A percentile compares a stretch with the other conserved stretches of the same genome.
Evolutionary conservation across 2,329 filamentous ascomycete genomes (phyloP).

Genomic region (Mariannaea elegans): DNA sequence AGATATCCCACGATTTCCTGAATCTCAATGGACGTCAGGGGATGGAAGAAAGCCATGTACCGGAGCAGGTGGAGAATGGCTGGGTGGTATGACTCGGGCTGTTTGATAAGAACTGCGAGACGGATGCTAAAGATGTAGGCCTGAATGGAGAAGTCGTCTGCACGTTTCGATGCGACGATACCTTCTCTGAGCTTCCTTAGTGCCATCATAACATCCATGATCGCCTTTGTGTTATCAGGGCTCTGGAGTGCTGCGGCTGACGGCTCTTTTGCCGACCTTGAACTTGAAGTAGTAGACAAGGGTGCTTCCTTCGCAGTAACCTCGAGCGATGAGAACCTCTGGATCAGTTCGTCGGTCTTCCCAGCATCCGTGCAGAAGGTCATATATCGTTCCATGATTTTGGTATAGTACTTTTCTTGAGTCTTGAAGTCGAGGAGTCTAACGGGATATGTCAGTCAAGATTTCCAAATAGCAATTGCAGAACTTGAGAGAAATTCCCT

Average conservation of each 20-base stretch:
- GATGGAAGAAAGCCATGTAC: slow-evolving; percentile 72
- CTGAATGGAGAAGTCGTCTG: slow-evolving; percentile 84
- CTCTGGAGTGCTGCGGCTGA: slow-evolving; percentile 31
- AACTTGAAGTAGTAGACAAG: slow-evolving; percentile 1
- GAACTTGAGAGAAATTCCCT: not conserved
- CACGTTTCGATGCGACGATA: slow-evolving; percentile 79
- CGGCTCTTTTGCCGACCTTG: slow-evolving; percentile 18
- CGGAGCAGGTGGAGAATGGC: slow-evolving; percentile 83
- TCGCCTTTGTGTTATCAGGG: slow-evolving; percentile 63
- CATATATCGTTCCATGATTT: slow-evolving; percentile 89
- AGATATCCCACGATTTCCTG: slow-evolving; percentile 83
- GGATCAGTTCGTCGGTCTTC: slow-evolving; percentile 76
- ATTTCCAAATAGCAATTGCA: not conserved
- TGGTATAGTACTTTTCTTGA: slow-evolving; percentile 87
- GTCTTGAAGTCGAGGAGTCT: slow-evolving; percentile 78
- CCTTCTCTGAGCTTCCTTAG: slow-evolving; percentile 93
- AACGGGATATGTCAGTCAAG: slow-evolving; percentile 10
- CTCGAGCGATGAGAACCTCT: slow-evolving; percentile 74
- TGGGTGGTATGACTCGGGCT: slow-evolving; percentile 90
- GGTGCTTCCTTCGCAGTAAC: slow-evolving; percentile 23
- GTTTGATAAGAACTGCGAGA: slow-evolving; percentile 79
- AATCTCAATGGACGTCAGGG: slow-evolving; percentile 76
- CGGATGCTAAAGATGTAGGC: slow-evolving; percentile 93
- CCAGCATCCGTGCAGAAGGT: slow-evolving; percentile 82
- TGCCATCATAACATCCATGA: slow-evolving; percentile 80